Conservation (phyloP, 345 rosid genomes). For the Lepidium didymum region DNA sequence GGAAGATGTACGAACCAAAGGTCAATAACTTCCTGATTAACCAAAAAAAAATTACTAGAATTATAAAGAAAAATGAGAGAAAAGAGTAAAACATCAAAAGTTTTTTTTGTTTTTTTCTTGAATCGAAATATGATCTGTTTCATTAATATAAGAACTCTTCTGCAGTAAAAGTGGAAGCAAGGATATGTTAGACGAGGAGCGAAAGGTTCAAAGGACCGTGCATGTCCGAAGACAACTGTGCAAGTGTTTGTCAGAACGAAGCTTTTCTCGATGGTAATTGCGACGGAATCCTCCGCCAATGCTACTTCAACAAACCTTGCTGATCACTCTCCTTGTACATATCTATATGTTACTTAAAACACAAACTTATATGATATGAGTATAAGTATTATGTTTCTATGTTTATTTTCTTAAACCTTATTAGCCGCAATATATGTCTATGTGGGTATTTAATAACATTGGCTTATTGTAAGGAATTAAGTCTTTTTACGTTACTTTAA, state of each 20-base stretch:
- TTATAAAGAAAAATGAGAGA: too few species aligned
- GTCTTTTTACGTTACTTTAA: background rate
- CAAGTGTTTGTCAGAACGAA: background rate
- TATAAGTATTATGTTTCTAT: background rate
- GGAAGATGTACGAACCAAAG: too few species aligned
- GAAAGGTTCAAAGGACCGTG: background rate
- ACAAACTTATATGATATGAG: background rate
- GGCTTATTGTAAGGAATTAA: background rate
- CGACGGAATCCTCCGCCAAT: background rate
- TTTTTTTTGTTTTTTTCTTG: too few species aligned
- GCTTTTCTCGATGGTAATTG: background rate
- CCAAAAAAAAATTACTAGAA: too few species aligned
- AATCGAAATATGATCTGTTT: too few species aligned
- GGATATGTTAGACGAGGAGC: background rate
- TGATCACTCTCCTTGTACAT: background rate
- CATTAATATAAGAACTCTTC: too few species aligned
- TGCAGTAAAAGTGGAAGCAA: background rate
- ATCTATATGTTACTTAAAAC: background rate
- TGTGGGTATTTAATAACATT: background rate
- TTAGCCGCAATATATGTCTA: background rate
- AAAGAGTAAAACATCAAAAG: too few species aligned
- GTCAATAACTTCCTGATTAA: too few species aligned
- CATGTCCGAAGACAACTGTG: background rate
- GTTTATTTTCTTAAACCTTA: background rate
- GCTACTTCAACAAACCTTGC: background rate